Evolutionary conservation across 768 basidiomycete genomes (phyloP), one percentile per base, ranked within the genome.

Genomic region (Hortiboletus flavorubellus): DNA sequence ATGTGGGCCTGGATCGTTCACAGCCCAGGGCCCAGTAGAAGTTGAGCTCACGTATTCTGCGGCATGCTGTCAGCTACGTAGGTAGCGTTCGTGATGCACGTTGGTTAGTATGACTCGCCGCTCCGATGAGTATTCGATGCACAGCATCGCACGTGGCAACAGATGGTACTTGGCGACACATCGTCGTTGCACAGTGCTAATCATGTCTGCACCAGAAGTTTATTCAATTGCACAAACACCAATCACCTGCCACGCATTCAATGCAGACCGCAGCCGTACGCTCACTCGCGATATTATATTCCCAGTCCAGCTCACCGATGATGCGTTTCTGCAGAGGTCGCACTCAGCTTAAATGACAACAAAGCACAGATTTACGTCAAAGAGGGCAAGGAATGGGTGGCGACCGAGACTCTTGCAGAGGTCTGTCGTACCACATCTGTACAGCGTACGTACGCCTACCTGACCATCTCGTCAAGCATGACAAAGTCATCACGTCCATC

Each of bases 401-500:
- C 79, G 15, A 80, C 81, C 1, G 90, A 92, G 64, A 91, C 86
- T 0, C 81, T 98, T 15, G 78, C 92, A 8, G 95, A 98, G 84
- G 96, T 93, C 52, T 14, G 51, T 46, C 35, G 5, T 29, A 15
- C 42, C 54, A 15, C 21, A 2, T 30, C 34, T 40, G 49, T 9
- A n/a, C n/a, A 40, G 37, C 34, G 43, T 39, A 46, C 21, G 14
- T 8, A 35, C 5, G 0, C 23, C 53, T 49, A 1, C 23, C 53
- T 49, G 47, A 58, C 44, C 35, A 14, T 43, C n/a, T 9, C 37
- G 31, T 26, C 14, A 68, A 98, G 94, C 97, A 99, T 75, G 97
- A 99, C 78, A 98, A 98, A 74, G 75, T 87, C 55, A 89, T 99
- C 74, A 98, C 96, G 3, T 94, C 93, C 53, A 97, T 99, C 71